These are phyloP conservation scores for Eurotiales sp. DNA, from an alignment of 2,329 filamentous ascomycete genomes.

Conservation along the genomic window DNA sequence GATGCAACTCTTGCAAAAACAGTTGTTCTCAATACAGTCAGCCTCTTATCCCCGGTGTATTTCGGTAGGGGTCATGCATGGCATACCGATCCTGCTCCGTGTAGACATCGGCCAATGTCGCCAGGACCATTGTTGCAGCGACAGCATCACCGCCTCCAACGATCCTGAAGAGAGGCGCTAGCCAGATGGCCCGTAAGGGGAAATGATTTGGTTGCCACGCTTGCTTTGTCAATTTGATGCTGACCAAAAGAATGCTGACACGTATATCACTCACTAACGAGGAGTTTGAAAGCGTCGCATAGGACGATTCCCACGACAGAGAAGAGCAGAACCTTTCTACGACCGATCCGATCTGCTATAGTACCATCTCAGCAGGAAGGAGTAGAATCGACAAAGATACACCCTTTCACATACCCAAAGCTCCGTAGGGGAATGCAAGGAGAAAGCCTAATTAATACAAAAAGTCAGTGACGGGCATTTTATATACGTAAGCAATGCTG, in stretches of 20 bases:
- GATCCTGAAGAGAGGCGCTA: conserved; percentile 9
- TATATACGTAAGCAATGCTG: not conserved
- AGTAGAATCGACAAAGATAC: conserved; percentile 3
- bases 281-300: conserved; percentile 11
- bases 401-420: conserved; percentile 8
- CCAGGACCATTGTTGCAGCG: conserved; percentile 11
- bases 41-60: not conserved
- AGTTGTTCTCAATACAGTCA: conserved; percentile 9
- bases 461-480: conserved; percentile 4
- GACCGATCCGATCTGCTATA: conserved; percentile 10
- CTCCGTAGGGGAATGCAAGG: conserved; percentile 10
- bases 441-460: conserved; percentile 1
- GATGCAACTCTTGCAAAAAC: conserved; percentile 11
- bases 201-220: conserved; percentile 8
- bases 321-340: conserved; percentile 8
- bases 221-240: conserved; percentile 8
- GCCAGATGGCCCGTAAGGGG: conserved; percentile 8
- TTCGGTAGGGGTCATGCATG: not conserved
- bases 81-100: conserved; percentile 9
- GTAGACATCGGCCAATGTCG: conserved; percentile 12
- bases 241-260: conserved; percentile 1
- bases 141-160: conserved; percentile 10
- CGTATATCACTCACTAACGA: conserved; percentile 10
- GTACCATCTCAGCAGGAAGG: not conserved
- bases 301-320: conserved; percentile 10